phyloP scores from a whole-genome alignment of 306 rosid genomes.

The Purshia tridentata region DNA sequence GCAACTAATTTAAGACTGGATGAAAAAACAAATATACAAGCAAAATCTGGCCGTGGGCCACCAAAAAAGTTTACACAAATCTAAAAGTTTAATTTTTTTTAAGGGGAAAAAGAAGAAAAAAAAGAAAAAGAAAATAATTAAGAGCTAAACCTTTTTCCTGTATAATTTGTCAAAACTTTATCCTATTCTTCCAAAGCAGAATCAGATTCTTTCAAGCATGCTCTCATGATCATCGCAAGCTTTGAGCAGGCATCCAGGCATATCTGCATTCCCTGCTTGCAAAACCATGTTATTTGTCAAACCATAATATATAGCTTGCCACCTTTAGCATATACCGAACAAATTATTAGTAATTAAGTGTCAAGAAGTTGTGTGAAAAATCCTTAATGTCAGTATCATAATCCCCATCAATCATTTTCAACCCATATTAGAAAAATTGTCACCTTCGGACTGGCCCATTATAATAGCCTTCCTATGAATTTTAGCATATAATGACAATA shows the following conservation, averaged over 20 bases:
- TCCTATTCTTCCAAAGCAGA: slow-evolving; percentile 50
- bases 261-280: slow-evolving; percentile 81
- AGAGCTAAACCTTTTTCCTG: slow-evolving; percentile 1
- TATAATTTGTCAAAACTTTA: slow-evolving; percentile 9
- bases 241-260: slow-evolving; percentile 87
- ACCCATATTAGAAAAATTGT: too few relatives aligned
- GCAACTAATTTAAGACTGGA: not conserved
- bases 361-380: not conserved
- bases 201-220: slow-evolving; percentile 70
- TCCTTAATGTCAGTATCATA: too few relatives aligned
- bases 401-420: too few relatives aligned
- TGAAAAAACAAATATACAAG: not conserved
- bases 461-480: too few relatives aligned
- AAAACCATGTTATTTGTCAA: slow-evolving; percentile 9
- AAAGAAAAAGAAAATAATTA: not conserved
- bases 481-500: too few relatives aligned
- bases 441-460: too few relatives aligned
- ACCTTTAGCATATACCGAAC: not conserved
- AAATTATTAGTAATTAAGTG: not conserved
- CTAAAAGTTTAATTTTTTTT: not conserved
- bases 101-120: too few relatives aligned
- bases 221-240: slow-evolving; percentile 78
- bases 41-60: slow-evolving; percentile 8
- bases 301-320: not conserved
- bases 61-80: not conserved